A percentile compares a stretch with the other conserved stretches of the same genome.
Evolutionary conservation across 805 yeast genomes (phyloP).

Genomic region (Kazachstania viticola): DNA sequence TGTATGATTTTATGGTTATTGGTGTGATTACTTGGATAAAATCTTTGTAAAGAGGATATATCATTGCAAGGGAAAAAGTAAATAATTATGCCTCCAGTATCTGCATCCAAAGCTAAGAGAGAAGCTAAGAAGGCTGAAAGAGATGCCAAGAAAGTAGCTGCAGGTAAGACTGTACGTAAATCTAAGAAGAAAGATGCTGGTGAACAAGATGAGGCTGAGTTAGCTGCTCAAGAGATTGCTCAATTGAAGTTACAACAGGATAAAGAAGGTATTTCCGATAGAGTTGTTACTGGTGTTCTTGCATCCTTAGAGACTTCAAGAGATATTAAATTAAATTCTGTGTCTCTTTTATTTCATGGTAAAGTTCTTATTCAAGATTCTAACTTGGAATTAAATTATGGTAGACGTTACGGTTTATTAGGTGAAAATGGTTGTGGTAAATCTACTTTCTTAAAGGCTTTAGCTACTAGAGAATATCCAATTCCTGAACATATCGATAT

Average conservation of each 20-base stretch:
- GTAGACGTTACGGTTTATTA: constrained; percentile 92
- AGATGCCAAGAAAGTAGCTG: constrained; percentile 90
- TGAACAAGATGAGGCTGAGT: constrained; percentile 42
- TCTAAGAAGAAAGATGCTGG: constrained; percentile 31
- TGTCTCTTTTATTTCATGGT: constrained; percentile 92
- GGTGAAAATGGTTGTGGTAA: constrained; percentile 99
- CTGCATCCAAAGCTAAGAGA: constrained; percentile 96
- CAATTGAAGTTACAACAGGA: constrained; percentile 89
- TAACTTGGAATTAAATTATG: constrained; percentile 83
- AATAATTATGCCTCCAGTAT: constrained; percentile 41
- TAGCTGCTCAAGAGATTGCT: constrained; percentile 63
- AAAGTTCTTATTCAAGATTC: constrained; percentile 92
- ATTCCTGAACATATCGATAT: constrained; percentile 86
- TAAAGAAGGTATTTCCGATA: constrained; percentile 86
- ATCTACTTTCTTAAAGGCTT: constrained; percentile 83
- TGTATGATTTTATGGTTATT: no score
- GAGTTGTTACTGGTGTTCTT: constrained; percentile 96
- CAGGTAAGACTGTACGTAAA: constrained; percentile 42
- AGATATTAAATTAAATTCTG: constrained; percentile 84
- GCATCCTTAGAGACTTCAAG: constrained; percentile 82
- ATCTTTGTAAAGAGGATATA: no score
- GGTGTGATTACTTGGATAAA: no score
- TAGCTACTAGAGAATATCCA: constrained; percentile 95
- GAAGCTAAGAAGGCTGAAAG: constrained; percentile 93
- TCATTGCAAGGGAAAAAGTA: no score